phyloP scores from a whole-genome alignment of 73 alveolate species.

The Symbiodinium pilosum region DNA sequence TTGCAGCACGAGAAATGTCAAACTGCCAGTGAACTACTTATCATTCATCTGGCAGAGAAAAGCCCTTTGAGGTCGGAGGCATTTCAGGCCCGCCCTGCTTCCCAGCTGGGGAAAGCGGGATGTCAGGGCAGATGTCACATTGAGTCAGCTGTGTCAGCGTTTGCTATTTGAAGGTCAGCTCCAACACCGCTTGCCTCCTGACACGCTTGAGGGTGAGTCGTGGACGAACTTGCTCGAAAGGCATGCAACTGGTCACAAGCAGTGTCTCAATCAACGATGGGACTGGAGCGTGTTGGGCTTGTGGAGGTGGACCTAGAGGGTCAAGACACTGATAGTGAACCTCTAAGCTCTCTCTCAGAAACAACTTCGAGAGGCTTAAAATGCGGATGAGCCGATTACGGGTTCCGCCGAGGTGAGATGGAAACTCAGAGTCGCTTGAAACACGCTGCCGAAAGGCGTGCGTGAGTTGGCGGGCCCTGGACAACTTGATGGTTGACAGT shows the following conservation, averaged over 20 bases:
- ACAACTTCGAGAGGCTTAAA: conserved; percentile 22
- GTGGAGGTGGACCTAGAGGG: background rate
- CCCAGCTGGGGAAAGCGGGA: background rate
- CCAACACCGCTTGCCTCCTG: background rate
- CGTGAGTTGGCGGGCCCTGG: too few species aligned
- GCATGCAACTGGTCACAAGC: background rate
- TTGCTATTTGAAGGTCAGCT: too few species aligned
- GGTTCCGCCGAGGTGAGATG: conserved; percentile 11
- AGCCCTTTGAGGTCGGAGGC: conserved; percentile 13
- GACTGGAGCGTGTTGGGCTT: background rate
- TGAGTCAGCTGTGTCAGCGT: too few species aligned
- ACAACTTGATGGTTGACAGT: too few species aligned
- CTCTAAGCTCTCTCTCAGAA: background rate
- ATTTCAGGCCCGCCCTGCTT: background rate
- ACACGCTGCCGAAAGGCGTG: background rate
- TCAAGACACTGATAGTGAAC: background rate
- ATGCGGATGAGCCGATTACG: conserved; percentile 13
- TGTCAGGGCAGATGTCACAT: too few species aligned
- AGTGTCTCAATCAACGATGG: background rate
- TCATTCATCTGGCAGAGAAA: conserved; percentile 6
- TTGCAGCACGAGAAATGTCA: background rate
- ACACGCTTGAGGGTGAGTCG: background rate
- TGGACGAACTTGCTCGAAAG: background rate
- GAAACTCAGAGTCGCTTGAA: background rate
- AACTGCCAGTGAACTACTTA: conserved; percentile 3